Percentiles rank a stretch among this genome's conserved stretches.
These are phyloP conservation scores for Echria macrotheca DNA, from an alignment of 495 filamentous ascomycete genomes.

Conservation along the genomic window DNA sequence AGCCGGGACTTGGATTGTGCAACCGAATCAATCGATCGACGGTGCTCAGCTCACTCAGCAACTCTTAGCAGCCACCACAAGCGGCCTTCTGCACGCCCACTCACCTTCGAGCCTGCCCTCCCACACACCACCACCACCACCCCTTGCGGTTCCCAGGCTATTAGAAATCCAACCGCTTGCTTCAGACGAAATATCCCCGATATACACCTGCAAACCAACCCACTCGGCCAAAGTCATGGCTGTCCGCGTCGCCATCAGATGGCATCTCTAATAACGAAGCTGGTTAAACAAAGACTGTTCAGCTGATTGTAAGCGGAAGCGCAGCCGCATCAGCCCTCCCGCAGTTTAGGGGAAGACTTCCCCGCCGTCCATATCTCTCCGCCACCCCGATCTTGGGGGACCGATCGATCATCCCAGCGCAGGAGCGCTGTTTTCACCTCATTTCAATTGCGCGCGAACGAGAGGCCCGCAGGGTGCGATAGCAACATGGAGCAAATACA, in stretches of 20 bases:
- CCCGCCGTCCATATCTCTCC: neutral
- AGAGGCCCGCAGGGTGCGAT: slow-evolving; percentile 2
- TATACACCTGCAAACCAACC: too few relatives aligned
- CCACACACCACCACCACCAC: slow-evolving; percentile 1
- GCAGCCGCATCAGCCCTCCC: too few relatives aligned
- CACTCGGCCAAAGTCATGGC: slow-evolving; percentile 16
- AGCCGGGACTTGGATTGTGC: neutral
- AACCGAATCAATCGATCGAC: neutral
- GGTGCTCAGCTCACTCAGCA: slow-evolving; percentile 5
- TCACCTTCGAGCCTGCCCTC: neutral
- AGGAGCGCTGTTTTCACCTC: neutral
- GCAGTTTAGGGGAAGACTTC: too few relatives aligned
- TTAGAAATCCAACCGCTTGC: neutral
- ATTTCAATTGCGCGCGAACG: neutral
- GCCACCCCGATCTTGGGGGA: neutral
- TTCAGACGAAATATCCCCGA: too few relatives aligned
- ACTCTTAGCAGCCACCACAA: slow-evolving; percentile 5
- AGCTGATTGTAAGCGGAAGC: neutral
- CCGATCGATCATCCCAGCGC: neutral
- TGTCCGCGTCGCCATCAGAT: slow-evolving; percentile 5
- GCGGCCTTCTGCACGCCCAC: neutral
- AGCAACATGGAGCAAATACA: slow-evolving; percentile 58
- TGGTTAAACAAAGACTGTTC: neutral
- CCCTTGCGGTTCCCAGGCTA: neutral
- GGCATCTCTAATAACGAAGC: slow-evolving; percentile 16